Percentiles rank a stretch among this genome's conserved stretches.
Conservation (phyloP, 1,284 basidiomycete genomes). For the Marasmius fiardii region DNA sequence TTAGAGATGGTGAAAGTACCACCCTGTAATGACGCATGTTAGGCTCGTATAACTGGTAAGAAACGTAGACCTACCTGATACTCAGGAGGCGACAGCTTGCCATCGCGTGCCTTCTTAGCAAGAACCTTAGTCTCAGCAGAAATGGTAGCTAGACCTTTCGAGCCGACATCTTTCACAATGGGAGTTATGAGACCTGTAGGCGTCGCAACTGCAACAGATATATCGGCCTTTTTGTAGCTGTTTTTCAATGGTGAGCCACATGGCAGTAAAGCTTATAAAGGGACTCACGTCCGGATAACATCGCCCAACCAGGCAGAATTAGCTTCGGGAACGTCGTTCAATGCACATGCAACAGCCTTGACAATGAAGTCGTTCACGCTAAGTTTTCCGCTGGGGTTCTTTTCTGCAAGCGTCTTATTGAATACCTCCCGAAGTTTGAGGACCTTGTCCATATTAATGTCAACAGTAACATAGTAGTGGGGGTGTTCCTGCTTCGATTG, state of each 20-base stretch:
- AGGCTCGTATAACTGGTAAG: neutral
- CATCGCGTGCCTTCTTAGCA: conserved; percentile 93
- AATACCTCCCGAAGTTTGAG: conserved; percentile 94
- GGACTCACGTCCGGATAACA: conserved; percentile 84
- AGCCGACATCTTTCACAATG: conserved; percentile 91
- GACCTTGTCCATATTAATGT: conserved; percentile 97
- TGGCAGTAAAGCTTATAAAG: neutral
- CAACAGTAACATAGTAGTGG: conserved; percentile 97
- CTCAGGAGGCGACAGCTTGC: conserved; percentile 93
- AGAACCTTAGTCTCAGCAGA: conserved; percentile 91
- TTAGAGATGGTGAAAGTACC: conserved; percentile 99
- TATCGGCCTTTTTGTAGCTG: conserved; percentile 96
- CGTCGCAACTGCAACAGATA: conserved; percentile 96
- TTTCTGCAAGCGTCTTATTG: conserved; percentile 85
- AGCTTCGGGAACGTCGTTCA: conserved; percentile 94
- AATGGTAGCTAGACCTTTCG: conserved; percentile 90
- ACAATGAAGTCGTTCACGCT: conserved; percentile 99
- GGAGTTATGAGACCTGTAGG: conserved; percentile 97
- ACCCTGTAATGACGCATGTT: conserved; percentile 49
- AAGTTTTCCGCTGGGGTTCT: conserved; percentile 85
- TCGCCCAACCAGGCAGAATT: conserved; percentile 99
- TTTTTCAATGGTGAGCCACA: conserved; percentile 7
- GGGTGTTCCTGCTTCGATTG: conserved; percentile 94
- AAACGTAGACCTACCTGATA: conserved; percentile 68
- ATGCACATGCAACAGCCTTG: conserved; percentile 90